Evolutionary conservation across 257 asterid species (phyloP).

Genomic region (Primulina tabacum): DNA sequence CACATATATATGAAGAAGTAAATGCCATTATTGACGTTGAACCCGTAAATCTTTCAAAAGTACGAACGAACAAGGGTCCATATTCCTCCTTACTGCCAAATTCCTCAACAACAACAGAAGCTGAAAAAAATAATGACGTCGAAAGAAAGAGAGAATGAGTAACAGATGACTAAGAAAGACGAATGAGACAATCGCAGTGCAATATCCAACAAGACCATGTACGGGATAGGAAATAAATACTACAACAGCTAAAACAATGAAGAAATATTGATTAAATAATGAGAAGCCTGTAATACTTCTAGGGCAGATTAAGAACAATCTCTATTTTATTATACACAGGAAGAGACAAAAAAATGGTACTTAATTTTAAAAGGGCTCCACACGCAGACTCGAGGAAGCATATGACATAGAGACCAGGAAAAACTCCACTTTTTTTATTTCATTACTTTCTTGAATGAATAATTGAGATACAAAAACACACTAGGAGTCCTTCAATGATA

Average conservation of each 20-base stretch:
- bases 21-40: conserved; percentile 76
- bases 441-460: too few species aligned
- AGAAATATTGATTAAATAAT: not conserved
- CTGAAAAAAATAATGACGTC: conserved; percentile 37
- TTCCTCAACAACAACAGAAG: conserved; percentile 74
- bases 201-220: conserved; percentile 18
- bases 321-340: conserved; percentile 4
- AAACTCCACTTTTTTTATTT: too few species aligned
- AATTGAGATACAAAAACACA: too few species aligned
- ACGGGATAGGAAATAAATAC: conserved; percentile 1
- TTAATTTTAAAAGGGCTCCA: not conserved
- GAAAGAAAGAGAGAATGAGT: not conserved
- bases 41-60: conserved; percentile 70
- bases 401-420: too few species aligned
- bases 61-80: conserved; percentile 64
- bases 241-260: conserved; percentile 11
- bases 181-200: not conserved
- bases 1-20: conserved; percentile 86
- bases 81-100: conserved; percentile 74
- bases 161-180: conserved; percentile 15
- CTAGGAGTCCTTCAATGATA: too few species aligned
- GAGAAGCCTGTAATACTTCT: conserved; percentile 17
- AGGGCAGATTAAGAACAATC: conserved; percentile 5
- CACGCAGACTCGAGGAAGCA: too few species aligned
- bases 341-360: conserved; percentile 1